A percentile compares a stretch with the other conserved stretches of the same genome.
Conservation (phyloP, 768 basidiomycete genomes). For the Naganishia kalamii region DNA sequence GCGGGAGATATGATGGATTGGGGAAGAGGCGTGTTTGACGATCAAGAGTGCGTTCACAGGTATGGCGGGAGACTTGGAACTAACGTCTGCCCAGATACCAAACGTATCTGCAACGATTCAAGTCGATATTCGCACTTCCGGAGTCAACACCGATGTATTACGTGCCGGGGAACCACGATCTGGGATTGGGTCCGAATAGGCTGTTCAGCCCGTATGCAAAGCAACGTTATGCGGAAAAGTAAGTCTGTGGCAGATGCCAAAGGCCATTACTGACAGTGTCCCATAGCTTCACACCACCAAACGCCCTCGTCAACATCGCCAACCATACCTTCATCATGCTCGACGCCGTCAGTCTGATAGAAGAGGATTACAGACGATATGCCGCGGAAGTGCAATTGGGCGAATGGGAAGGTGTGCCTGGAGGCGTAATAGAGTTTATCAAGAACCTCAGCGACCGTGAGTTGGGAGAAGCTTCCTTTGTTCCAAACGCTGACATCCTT, state of each 20-base stretch:
- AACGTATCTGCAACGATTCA: constrained; percentile 62
- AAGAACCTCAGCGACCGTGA: constrained; percentile 40
- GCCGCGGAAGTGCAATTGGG: constrained; percentile 46
- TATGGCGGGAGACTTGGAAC: neutral
- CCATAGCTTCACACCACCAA: constrained; percentile 69
- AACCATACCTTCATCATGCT: constrained; percentile 48
- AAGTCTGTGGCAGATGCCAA: constrained; percentile 33
- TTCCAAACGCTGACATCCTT: constrained; percentile 37
- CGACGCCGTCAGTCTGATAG: constrained; percentile 42
- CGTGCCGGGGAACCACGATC: constrained; percentile 87
- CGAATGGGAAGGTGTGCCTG: constrained; percentile 49
- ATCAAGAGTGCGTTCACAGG: constrained; percentile 58
- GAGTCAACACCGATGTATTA: constrained; percentile 57
- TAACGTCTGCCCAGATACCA: constrained; percentile 58
- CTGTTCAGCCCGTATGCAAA: constrained; percentile 18
- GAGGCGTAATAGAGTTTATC: constrained; percentile 47
- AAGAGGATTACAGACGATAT: constrained; percentile 45
- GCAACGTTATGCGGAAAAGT: constrained; percentile 12
- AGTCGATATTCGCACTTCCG: constrained; percentile 59
- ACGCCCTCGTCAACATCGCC: constrained; percentile 55
- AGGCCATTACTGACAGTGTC: constrained; percentile 54
- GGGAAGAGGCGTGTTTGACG: constrained; percentile 61
- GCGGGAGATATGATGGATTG: constrained; percentile 91
- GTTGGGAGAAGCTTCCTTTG: constrained; percentile 24
- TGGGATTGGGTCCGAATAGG: constrained; percentile 39